phyloP scores from a whole-genome alignment of 345 rosid genomes.

The Camelina neglecta region DNA sequence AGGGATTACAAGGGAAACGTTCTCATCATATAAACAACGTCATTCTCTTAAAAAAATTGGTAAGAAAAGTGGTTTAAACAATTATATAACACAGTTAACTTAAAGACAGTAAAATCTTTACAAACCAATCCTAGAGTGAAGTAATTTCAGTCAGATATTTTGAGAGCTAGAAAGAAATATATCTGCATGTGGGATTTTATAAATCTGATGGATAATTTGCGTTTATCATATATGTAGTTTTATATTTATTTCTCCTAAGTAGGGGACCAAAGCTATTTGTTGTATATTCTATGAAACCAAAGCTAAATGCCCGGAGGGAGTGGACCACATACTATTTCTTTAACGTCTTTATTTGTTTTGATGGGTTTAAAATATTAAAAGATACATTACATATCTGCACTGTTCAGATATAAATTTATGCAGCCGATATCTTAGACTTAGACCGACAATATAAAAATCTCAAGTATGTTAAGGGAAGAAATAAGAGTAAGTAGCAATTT shows the following conservation, averaged over 20 bases:
- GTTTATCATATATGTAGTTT: background rate
- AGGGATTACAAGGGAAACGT: background rate
- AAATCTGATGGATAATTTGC: conserved; percentile 18
- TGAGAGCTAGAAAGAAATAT: background rate
- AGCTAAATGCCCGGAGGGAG: conserved; percentile 27
- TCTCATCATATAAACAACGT: background rate
- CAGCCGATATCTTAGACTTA: conserved; percentile 46
- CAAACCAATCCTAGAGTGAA: background rate
- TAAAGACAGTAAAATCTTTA: background rate
- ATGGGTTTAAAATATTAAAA: background rate
- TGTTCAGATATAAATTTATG: conserved; percentile 29
- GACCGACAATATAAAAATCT: conserved; percentile 31
- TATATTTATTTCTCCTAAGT: conserved; percentile 27
- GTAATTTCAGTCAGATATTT: conserved; percentile 3
- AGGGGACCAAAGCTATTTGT: conserved; percentile 43
- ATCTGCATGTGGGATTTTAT: background rate
- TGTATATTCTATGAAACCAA: conserved; percentile 37
- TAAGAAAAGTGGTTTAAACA: background rate
- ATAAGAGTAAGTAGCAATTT: background rate
- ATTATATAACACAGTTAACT: background rate
- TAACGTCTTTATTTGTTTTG: background rate
- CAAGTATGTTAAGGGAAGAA: background rate
- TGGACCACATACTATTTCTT: conserved; percentile 38
- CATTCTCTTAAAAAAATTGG: background rate
- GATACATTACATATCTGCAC: conserved; percentile 2